Base-by-base conservation (phyloP, 2,329 filamentous ascomycete genomes). In the Penicillium brevicompactum region DNA sequence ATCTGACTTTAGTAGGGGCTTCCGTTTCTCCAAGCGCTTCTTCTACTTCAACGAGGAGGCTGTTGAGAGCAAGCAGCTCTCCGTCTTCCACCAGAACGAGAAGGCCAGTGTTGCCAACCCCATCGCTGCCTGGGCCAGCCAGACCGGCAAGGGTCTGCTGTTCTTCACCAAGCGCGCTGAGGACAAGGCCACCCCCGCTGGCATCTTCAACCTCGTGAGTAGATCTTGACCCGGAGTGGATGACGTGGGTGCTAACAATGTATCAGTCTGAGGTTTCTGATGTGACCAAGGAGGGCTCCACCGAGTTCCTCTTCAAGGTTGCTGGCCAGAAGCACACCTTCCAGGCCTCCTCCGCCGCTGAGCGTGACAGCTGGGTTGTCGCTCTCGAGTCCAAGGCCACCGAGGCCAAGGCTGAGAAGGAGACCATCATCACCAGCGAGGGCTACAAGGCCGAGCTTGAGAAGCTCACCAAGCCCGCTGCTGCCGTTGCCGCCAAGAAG, bases 131-230 rank as follows among this genome's bases (percentile, higher is more conserved):
- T 97, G 94, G 91, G 91, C 93, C 61, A 87, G 87, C 66, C 87
- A 96, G 82, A 97, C 93, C 56, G 93, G 93, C 75, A 96, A 96
- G 83, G 94, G 94, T 71, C 88, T 97, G 18, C 82, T 97, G 41
- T 96, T 95, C 84, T 90, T 91, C 77, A 88, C 89, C 77, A 92
- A 93, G 86, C 87, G 90, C 77, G 81, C 84, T 49, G 84, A 86
- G 70, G 89, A 96, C 78, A 96, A 95, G 86, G 81, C 85, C 63
- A 83, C 84, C 57, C 92, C 93, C 58, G 82, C 87, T 65, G 89
- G 91, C 70, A 87, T 94, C 67, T 88, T 97, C 75, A 90, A 91
- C 77, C 79, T 97, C 74, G 91, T 96, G 84, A 71, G 89, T 74
- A 37, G 16, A 8, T 21, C 13, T 1, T 5, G 13, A 16, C 6